phyloP scores from a whole-genome alignment of 176 grass and related monocot species.

The Bonia amplexicaulis region DNA sequence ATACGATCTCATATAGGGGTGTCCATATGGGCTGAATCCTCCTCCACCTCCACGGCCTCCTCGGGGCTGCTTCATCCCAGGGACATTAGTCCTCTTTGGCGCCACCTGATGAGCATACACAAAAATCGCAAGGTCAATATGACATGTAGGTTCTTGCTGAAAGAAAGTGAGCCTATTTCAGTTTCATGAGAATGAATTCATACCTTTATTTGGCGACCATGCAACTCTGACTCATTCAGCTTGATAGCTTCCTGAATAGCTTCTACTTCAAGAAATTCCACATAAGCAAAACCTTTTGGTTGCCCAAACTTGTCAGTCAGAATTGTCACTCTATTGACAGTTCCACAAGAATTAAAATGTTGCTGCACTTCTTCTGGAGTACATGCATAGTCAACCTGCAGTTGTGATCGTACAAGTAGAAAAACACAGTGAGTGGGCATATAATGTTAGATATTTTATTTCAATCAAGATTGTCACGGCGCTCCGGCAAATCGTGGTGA shows the following conservation, averaged over 20 bases:
- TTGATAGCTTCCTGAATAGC: constrained; percentile 73
- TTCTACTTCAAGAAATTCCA: constrained; percentile 74
- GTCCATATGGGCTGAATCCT: constrained; percentile 54
- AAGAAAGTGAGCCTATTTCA: not conserved
- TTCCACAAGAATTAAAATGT: constrained; percentile 84
- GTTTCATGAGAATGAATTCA: not conserved
- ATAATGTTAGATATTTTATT: not conserved
- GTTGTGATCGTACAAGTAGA: not conserved
- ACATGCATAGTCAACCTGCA: constrained; percentile 81
- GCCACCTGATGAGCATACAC: constrained; percentile 44
- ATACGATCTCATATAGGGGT: constrained; percentile 65
- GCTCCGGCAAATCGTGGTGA: too few relatives aligned
- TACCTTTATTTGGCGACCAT: constrained; percentile 70
- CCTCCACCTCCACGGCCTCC: constrained; percentile 39
- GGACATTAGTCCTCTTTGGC: constrained; percentile 68
- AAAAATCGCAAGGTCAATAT: not conserved
- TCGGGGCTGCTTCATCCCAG: constrained; percentile 70
- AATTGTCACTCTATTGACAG: constrained; percentile 78
- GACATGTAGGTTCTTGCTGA: not conserved
- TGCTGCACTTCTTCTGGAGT: constrained; percentile 87
- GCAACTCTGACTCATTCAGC: constrained; percentile 64
- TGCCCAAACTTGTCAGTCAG: constrained; percentile 81
- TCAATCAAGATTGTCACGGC: too few relatives aligned
- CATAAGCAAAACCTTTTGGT: constrained; percentile 82
- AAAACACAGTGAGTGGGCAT: not conserved